phyloP scores from a whole-genome alignment of 75 land plant species.

The Cunninghamia lanceolata region DNA sequence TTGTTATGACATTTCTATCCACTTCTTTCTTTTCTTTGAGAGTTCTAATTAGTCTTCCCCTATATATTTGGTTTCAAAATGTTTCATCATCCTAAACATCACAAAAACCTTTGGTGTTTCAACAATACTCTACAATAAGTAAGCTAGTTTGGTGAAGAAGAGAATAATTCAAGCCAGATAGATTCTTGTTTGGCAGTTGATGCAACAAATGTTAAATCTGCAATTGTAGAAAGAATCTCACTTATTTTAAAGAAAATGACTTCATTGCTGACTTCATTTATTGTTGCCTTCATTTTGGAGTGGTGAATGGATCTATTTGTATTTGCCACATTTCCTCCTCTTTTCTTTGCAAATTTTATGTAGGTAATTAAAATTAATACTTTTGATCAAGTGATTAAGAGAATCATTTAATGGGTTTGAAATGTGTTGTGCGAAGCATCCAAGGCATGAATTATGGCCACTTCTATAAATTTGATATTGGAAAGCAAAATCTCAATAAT shows the following conservation, averaged over 20 bases:
- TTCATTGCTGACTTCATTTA: slow-evolving; percentile 68
- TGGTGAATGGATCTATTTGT: slow-evolving; percentile 81
- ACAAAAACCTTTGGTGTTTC: slow-evolving; percentile 14
- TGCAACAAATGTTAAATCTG: slow-evolving; percentile 84
- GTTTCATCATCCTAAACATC: neutral
- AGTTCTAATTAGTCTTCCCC: no score
- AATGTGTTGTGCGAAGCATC: no score
- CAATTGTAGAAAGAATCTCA: slow-evolving; percentile 75
- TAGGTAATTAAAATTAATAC: slow-evolving; percentile 38
- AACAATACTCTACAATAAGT: slow-evolving; percentile 83
- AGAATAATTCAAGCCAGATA: slow-evolving; percentile 73
- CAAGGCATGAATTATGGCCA: no score
- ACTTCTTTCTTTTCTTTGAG: no score
- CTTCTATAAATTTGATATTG: neutral
- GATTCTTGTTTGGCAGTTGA: slow-evolving; percentile 72
- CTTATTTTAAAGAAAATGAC: slow-evolving; percentile 81
- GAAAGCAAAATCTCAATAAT: no score
- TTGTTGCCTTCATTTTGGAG: slow-evolving; percentile 75
- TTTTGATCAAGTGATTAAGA: neutral
- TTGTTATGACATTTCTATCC: no score
- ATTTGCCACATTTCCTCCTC: no score
- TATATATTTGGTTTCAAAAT: no score
- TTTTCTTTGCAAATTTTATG: slow-evolving; percentile 72
- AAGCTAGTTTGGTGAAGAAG: slow-evolving; percentile 88
- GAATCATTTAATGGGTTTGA: no score